Evolutionary conservation across 2,329 filamentous ascomycete species (phyloP).

Genomic region (Cladophialophora chaetospira): DNA sequence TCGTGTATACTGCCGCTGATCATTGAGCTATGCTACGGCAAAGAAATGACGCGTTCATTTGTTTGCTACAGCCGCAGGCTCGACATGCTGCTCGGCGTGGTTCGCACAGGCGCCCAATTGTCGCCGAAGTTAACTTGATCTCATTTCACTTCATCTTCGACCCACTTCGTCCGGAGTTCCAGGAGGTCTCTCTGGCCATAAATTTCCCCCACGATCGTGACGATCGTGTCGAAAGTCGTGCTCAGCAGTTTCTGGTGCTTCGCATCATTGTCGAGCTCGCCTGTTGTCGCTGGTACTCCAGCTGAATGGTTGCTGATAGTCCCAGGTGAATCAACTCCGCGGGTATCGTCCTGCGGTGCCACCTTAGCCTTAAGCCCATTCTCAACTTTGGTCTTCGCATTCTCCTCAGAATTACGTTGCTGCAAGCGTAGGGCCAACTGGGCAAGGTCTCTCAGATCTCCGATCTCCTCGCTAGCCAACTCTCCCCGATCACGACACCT

Average conservation of each 20-base stretch:
- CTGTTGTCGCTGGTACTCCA: neutral
- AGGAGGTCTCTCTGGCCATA: conserved; percentile 89
- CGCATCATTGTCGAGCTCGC: conserved; percentile 27
- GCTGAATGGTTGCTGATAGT: conserved; percentile 30
- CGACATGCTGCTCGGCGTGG: no score
- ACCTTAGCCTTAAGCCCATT: conserved; percentile 5
- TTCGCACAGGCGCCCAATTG: no score
- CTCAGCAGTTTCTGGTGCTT: conserved; percentile 41
- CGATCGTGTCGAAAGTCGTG: conserved; percentile 82
- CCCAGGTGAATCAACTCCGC: conserved; percentile 31
- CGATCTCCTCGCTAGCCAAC: conserved; percentile 73
- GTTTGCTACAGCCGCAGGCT: no score
- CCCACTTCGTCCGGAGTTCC: conserved; percentile 66
- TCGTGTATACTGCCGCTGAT: no score
- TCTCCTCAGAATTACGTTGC: conserved; percentile 39
- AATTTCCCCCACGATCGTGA: conserved; percentile 82
- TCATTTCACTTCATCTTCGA: conserved; percentile 17
- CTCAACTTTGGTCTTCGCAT: conserved; percentile 30
- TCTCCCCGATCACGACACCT: conserved; percentile 73
- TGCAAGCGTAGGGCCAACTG: conserved; percentile 70
- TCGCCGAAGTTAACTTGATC: conserved; percentile 8
- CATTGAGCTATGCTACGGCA: no score
- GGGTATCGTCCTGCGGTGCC: conserved; percentile 25
- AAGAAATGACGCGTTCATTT: no score
- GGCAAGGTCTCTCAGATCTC: conserved; percentile 74